Conservation (phyloP, 1,284 basidiomycete genomes). For the Fomitopsis betulina region DNA sequence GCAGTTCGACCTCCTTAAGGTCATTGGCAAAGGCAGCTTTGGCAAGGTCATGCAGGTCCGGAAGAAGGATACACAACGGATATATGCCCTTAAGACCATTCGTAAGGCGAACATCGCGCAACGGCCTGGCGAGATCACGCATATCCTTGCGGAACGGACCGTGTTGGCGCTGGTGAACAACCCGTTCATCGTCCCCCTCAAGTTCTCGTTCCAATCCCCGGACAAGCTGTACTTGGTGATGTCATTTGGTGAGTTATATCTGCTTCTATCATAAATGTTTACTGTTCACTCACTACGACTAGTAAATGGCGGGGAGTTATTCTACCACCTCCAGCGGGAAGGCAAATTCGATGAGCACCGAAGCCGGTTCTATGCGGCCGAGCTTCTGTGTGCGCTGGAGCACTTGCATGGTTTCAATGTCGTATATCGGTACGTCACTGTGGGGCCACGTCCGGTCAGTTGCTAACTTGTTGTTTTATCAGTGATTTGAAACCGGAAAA, state of each 20-base stretch:
- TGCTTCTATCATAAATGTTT: not conserved
- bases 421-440: constrained; percentile 77
- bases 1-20: constrained; percentile 94
- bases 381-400: constrained; percentile 91
- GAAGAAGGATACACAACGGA: constrained; percentile 96
- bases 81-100: constrained; percentile 98
- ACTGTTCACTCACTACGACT: not conserved
- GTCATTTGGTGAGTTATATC: constrained; percentile 70
- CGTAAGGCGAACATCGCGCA: constrained; percentile 98
- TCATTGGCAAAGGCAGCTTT: constrained; percentile 97
- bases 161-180: constrained; percentile 98
- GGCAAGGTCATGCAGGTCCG: constrained; percentile 99
- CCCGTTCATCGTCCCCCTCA: constrained; percentile 98
- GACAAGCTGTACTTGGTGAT: constrained; percentile 98
- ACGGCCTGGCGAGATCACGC: constrained; percentile 94
- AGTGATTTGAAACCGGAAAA: constrained; percentile 98
- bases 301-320: constrained; percentile 98
- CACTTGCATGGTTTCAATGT: constrained; percentile 98
- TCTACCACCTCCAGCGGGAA: constrained; percentile 96
- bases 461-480: not conserved
- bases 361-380: constrained; percentile 95
- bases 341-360: constrained; percentile 94
- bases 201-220: constrained; percentile 97
- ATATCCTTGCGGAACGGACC: constrained; percentile 96
- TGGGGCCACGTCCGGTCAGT: not conserved